phyloP scores from a whole-genome alignment of 2,329 filamentous ascomycete genomes.

The Corniculantispora saksenae region DNA sequence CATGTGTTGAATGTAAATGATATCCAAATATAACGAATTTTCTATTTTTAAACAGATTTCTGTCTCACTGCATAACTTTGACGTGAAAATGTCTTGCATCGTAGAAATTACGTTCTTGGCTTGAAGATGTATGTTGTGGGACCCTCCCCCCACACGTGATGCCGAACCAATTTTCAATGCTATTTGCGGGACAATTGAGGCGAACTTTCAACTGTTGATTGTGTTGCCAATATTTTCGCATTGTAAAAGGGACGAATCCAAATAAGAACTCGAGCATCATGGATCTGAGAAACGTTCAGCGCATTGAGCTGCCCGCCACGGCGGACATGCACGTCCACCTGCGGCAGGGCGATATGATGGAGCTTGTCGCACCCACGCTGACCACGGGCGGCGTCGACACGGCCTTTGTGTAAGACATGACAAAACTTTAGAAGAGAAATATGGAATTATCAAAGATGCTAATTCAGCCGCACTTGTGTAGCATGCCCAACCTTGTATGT shows the following conservation, averaged over 20 bases:
- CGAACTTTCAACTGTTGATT: too few species aligned
- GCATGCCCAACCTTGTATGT: constrained; percentile 62
- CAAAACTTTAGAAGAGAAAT: not conserved
- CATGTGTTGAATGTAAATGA: constrained; percentile 9
- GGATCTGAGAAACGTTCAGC: constrained; percentile 37
- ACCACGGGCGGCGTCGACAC: constrained; percentile 66
- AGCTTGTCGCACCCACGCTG: constrained; percentile 52
- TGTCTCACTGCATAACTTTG: not conserved
- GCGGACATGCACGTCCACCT: constrained; percentile 74
- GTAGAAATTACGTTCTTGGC: not conserved
- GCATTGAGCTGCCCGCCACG: constrained; percentile 59
- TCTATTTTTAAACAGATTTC: not conserved
- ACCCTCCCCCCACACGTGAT: constrained; percentile 16
- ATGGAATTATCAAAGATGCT: constrained; percentile 17
- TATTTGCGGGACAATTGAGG: not conserved
- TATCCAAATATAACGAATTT: constrained; percentile 9
- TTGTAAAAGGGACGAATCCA: not conserved
- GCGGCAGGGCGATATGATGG: constrained; percentile 66
- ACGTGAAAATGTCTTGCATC: not conserved
- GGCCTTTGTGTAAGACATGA: constrained; percentile 45
- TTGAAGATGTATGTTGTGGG: not conserved
- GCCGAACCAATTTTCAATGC: constrained; percentile 13
- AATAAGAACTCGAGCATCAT: constrained; percentile 30
- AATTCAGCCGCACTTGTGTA: constrained; percentile 10
- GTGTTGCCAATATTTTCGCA: not conserved